Percentiles rank a stretch among this genome's conserved stretches.
phyloP scores from a whole-genome alignment of 768 basidiomycete species.

The Xerocomus brunneocitrinus region DNA sequence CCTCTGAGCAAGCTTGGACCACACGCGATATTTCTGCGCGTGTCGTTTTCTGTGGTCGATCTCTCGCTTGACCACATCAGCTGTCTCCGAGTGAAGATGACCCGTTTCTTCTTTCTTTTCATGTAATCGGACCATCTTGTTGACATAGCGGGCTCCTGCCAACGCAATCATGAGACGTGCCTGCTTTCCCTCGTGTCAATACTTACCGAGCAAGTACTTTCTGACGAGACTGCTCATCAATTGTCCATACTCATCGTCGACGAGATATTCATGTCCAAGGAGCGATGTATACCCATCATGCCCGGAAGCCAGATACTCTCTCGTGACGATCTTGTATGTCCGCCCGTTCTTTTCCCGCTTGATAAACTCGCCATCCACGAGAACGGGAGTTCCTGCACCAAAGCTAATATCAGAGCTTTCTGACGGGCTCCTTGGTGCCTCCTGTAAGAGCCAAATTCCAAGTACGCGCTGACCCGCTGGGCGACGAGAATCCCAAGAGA shows the following conservation, averaged over 20 bases:
- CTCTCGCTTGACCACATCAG: constrained; percentile 45
- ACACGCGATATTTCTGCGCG: constrained; percentile 15
- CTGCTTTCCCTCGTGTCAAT: neutral
- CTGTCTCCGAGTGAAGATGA: constrained; percentile 42
- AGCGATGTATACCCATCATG: constrained; percentile 79
- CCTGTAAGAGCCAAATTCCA: constrained; percentile 59
- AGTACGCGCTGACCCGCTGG: constrained; percentile 68
- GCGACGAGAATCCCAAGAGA: constrained; percentile 81
- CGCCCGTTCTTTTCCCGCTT: constrained; percentile 47
- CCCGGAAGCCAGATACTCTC: constrained; percentile 80
- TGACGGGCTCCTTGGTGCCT: constrained; percentile 20
- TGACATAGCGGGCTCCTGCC: constrained; percentile 70
- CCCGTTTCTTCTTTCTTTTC: constrained; percentile 26
- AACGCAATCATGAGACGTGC: constrained; percentile 8
- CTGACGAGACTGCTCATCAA: constrained; percentile 76
- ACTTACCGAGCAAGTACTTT: constrained; percentile 74
- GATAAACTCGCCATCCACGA: constrained; percentile 52
- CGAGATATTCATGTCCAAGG: constrained; percentile 58
- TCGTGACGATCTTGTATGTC: constrained; percentile 77
- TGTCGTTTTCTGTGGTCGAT: constrained; percentile 35
- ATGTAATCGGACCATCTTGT: constrained; percentile 46
- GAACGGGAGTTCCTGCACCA: constrained; percentile 25
- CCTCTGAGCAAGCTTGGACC: constrained; percentile 32
- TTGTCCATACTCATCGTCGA: constrained; percentile 81
- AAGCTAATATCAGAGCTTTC: constrained; percentile 18